These are phyloP conservation scores for Maudiozyma bulderi DNA, from an alignment of 805 yeast species.

Conservation along the genomic window DNA sequence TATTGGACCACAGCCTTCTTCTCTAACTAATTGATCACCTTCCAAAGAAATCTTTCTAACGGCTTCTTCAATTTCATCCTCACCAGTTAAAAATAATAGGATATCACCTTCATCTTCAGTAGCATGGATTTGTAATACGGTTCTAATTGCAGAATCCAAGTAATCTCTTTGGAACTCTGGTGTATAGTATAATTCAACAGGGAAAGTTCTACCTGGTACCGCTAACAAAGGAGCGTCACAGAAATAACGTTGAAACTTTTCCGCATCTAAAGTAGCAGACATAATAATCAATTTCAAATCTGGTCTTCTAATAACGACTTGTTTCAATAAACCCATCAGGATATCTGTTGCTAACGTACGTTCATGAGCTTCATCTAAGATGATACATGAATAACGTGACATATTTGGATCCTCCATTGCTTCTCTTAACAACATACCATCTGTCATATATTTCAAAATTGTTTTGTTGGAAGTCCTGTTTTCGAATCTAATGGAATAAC, in stretches of 20 bases:
- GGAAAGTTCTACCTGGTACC: constrained; percentile 96
- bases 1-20: constrained; percentile 82
- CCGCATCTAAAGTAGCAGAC: constrained; percentile 98
- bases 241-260: constrained; percentile 86
- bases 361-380: constrained; percentile 96
- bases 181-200: constrained; percentile 93
- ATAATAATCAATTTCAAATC: constrained; percentile 87
- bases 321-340: constrained; percentile 86
- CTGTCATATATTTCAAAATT: constrained; percentile 90
- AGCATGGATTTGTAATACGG: constrained; percentile 93
- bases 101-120: constrained; percentile 93
- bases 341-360: constrained; percentile 95
- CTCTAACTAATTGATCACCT: constrained; percentile 80
- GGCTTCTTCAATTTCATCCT: constrained; percentile 96
- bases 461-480: constrained; percentile 76
- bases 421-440: constrained; percentile 94
- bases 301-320: constrained; percentile 67
- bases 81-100: constrained; percentile 83
- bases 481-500: constrained; percentile 90
- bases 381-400: constrained; percentile 74
- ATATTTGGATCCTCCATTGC: constrained; percentile 94
- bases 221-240: constrained; percentile 87
- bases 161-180: constrained; percentile 95
- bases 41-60: constrained; percentile 81
- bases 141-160: constrained; percentile 87